A percentile compares a stretch with the other conserved stretches of the same genome.
Evolutionary conservation across 441 rosid species (phyloP).

Genomic region (Erodium trifolium): DNA sequence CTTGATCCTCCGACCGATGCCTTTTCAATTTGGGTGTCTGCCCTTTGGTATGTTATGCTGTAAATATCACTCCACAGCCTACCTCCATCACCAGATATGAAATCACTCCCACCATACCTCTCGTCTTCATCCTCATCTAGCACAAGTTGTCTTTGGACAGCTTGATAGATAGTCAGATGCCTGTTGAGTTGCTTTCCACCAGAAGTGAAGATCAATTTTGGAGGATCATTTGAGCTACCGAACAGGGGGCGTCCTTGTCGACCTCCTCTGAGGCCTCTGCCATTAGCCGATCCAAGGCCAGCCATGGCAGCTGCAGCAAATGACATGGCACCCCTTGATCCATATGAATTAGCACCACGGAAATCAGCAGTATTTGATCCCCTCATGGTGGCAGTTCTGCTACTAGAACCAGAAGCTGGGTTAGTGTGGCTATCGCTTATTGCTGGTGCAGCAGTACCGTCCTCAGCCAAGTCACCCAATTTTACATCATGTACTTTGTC

Average conservation of each 20-base stretch:
- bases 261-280: constrained; percentile 89
- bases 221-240: constrained; percentile 70
- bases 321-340: constrained; percentile 91
- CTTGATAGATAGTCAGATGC: constrained; percentile 96
- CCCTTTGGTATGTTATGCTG: constrained; percentile 82
- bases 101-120: constrained; percentile 72
- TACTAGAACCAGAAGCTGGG: constrained; percentile 78
- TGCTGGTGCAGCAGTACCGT: constrained; percentile 36
- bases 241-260: constrained; percentile 74
- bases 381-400: constrained; percentile 61
- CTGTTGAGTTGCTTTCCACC: constrained; percentile 93
- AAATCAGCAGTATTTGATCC: constrained; percentile 72
- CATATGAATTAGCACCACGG: constrained; percentile 59
- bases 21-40: constrained; percentile 71
- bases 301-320: constrained; percentile 99
- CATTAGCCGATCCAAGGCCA: constrained; percentile 87
- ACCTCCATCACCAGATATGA: constrained; percentile 83
- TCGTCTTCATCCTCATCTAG: constrained; percentile 91
- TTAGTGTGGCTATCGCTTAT: constrained; percentile 52
- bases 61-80: constrained; percentile 86
- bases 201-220: constrained; percentile 68
- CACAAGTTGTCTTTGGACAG: constrained; percentile 89
- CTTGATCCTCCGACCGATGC: constrained; percentile 54
- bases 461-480: constrained; percentile 78
- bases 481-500: constrained; percentile 97